Base-by-base conservation (phyloP, 805 yeast genomes). In the Teunomyces panamensis region DNA sequence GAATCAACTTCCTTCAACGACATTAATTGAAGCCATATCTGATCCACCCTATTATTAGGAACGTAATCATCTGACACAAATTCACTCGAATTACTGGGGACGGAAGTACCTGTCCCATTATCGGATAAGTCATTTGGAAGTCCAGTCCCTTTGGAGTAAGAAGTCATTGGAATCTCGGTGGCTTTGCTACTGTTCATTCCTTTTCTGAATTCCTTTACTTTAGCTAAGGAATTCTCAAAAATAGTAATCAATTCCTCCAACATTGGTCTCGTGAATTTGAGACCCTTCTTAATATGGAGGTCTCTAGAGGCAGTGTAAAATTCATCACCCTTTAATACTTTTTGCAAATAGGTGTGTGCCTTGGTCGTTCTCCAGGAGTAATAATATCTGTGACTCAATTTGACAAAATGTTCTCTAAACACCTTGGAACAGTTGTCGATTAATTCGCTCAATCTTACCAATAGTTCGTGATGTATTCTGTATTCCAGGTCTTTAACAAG, bases 301-400 rank as follows among this genome's bases (percentile, higher is more conserved):
- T 24, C 20, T 6, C 26, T 29, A 24, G 39, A 24, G 10, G 27
- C 34, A 10, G 57, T 51, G 47, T 61, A 68, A 30, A 64, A 57
- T 5, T 62, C 66, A 17, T 63, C 54, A 14, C 66, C 60, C 0
- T 51, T 60, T 9, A 79, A 47, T 3, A 74, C 42, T 10, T 60
- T 66, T 9, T 74, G 52, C 16, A 81, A 55, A 39, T 68, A 73
- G 5, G 61, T 61, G 44, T 78, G 79, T 0, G 87, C 84, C 55
- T 83, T 84, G 32, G 80, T 72, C 59, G 85, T 74, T 63, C 86
- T 77, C 82, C 84, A 82, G 2, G 89, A 86, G 58, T 83, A 83
- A 49, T 80, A 81, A 58, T 83, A 85, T 52, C 81, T 73, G 24
- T 67, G 71, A 16, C 87, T 79, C 30, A 85, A 63, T 34, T 71